Evolutionary conservation across 495 filamentous ascomycete genomes (phyloP).

Genomic region (Pseudomonodictys pantanalensis): DNA sequence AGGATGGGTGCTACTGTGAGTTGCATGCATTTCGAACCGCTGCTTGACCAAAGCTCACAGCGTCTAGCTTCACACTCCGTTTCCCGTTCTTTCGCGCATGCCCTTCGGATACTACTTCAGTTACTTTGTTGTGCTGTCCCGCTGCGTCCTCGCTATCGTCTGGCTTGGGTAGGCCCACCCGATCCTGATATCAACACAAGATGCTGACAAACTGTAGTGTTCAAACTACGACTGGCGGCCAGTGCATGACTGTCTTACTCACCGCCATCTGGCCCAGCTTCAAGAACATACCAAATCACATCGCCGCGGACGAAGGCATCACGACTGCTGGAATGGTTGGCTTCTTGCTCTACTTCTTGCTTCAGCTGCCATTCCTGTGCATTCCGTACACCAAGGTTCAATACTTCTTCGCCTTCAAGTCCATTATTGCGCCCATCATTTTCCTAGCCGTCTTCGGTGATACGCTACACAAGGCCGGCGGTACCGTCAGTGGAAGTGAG

Average conservation of each 20-base stretch:
- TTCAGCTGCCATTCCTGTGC: conserved; percentile 51
- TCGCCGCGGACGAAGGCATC: conserved; percentile 45
- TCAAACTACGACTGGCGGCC: conserved; percentile 32
- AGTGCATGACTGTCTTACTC: conserved; percentile 31
- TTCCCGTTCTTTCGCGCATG: conserved; percentile 25
- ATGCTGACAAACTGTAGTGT: conserved; percentile 15
- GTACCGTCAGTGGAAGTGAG: conserved; percentile 11
- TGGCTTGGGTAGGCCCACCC: conserved; percentile 26
- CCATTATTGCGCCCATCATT: conserved; percentile 35
- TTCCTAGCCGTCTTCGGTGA: conserved; percentile 27
- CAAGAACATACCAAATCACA: conserved; percentile 51
- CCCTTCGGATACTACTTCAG: conserved; percentile 33
- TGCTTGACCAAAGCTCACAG: neutral
- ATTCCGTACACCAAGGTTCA: conserved; percentile 49
- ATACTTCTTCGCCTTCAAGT: conserved; percentile 53
- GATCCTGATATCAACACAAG: neutral
- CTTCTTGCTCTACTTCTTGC: conserved; percentile 49
- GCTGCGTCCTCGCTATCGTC: conserved; percentile 32
- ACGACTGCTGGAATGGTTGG: conserved; percentile 50
- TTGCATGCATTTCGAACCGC: neutral
- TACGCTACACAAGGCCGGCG: conserved; percentile 29
- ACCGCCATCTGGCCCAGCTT: conserved; percentile 51
- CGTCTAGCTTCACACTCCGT: conserved; percentile 25
- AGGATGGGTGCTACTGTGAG: conserved; percentile 26
- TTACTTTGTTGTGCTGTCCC: conserved; percentile 32